Base-by-base conservation (phyloP, 2,329 filamentous ascomycete species). In the Ilyonectria destructans region DNA sequence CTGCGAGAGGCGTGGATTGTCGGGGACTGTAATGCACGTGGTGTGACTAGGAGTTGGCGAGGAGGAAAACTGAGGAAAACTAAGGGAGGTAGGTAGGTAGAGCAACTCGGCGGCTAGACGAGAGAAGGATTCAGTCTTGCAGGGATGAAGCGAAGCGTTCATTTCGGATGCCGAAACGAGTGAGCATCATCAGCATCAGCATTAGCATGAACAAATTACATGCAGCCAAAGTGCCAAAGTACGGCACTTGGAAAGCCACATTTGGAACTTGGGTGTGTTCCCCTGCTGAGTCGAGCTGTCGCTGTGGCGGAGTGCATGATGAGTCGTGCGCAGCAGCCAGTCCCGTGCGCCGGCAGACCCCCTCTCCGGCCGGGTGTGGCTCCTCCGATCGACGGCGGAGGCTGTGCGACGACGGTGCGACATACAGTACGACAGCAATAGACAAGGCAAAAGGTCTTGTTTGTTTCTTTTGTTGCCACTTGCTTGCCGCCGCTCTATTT, bases 341-440 rank as follows among this genome's bases (percentile, higher is more conserved):
- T 33, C 31, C 12, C 31, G 31, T 33, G 31, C 12, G 31, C 13
- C 46, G 46, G 46, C 46, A 26, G 12, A 15, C 46, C 13, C 15
- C 46, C 46, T 17, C 13, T 49, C 46, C 46, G 46, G 46, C 19
- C 46, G 46, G 21, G 23, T 49, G 46, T 49, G 23, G 46, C 46
- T 26, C 21, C 46, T 51, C 48, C 48, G 48, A 51, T 51, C 48
- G 48, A 51, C 48, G 48, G 48, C 48, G 48, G 48, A 31, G 29
- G 48, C 45, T 12, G 19, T 13, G 21, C 21, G 45, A 48, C 45
- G 21, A 21, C 43, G 45, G 45, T 4, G 26, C 12, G 3, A 21
- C 10, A 21, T 19, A 21, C n/a, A 12, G n/a, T 21, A 21, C 17
- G n/a, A 46, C n/a, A 46, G 43, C 17, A 6, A 26, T 26, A 26